Base-by-base conservation (phyloP, 352 stramenopile genomes). In the Detonula confervacea region DNA sequence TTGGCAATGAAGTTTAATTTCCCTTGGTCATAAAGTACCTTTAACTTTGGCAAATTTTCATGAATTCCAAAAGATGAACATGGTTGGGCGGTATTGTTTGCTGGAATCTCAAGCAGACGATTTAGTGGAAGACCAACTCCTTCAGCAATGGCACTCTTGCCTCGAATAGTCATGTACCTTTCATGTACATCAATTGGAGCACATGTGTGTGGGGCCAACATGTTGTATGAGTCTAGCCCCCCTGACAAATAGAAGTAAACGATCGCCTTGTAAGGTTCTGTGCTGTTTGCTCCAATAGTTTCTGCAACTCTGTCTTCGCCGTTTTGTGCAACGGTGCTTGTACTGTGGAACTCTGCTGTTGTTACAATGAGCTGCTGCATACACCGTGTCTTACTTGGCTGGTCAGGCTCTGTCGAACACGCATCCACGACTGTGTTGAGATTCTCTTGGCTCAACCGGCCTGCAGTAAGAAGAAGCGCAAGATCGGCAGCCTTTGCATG, bases 61-160 rank as follows among this genome's bases (percentile, higher is more conserved):
- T 92, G 82, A 4, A 93, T 69, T 24, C 84, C 85, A 73, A 92
- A 92, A 14, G 44, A 73, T 6, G 33, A 47, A 49, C 88, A 93
- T 14, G 80, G 70, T 44, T 92, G 88, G 22, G 51, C 4, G 27
- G 46, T 29, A 37, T 80, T 75, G 33, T 69, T 83, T 12, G 55
- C 63, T 27, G 27, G 30, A 57, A 81, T 74, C 70, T 75, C 51
- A 22, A 63, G 65, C 20, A 81, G 30, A 18, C 67, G 39, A 1
- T 24, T 35, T 25, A 47, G 33, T 24, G 59, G 66, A n/a, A 85
- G 30, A 55, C 77, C 77, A 63, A 81, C 51, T 35, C 61, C 76
- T 33, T 70, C 66, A 37, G 47, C 37, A 11, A 55, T 30, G 30
- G 35, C 68, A 62, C 49, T 81, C 27, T 76, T 84, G 18, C 66